Base-by-base conservation (phyloP, 495 filamentous ascomycete genomes). In the Penicillium ucsense region DNA sequence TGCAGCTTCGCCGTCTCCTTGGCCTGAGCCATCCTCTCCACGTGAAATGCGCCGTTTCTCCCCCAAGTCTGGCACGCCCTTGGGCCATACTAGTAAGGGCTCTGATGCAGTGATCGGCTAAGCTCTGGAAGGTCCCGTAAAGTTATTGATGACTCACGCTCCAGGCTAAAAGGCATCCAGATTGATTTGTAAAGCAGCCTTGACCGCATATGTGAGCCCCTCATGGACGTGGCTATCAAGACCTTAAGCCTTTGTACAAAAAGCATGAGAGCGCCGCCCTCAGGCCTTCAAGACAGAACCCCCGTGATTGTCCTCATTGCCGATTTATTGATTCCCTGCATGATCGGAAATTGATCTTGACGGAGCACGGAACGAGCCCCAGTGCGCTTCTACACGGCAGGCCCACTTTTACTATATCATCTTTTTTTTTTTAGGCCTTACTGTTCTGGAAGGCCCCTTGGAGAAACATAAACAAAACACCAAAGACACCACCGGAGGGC, bases 301-400 rank as follows among this genome's bases (percentile, higher is more conserved):
- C 20, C 20, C 20, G 20, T 20, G 20, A 2, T 20, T 20, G 20
- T 20, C 20, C 20, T 20, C 20, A 20, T 20, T 20, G 20, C 2
- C 20, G 20, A 20, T 20, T 20, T 20, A 20, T 20, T 20, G 20
- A 20, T 33, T 12, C 29, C 41, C 41, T 43, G 31, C 41, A 6
- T 43, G 27, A 43, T 27, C 41, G 41, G 30, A 20, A 20, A 43
- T 8, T 43, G 31, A 9, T 30, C 39, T 31, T 1, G 29, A 41
- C 39, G 39, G 39, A 31, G 39, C 29, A 41, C 37, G 6, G 40
- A 9, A 41, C 4, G 5, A 46, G 20, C 36, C 31, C 34, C 46
- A 41, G 35, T 38, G 54, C 57, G 56, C 53, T 60, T 62, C 52
- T 57, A 20, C 20, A 20, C 49, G 31, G 55, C 56, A 57, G 56